Evolutionary conservation across 768 basidiomycete species (phyloP).

Genomic region (Collybia sp.): DNA sequence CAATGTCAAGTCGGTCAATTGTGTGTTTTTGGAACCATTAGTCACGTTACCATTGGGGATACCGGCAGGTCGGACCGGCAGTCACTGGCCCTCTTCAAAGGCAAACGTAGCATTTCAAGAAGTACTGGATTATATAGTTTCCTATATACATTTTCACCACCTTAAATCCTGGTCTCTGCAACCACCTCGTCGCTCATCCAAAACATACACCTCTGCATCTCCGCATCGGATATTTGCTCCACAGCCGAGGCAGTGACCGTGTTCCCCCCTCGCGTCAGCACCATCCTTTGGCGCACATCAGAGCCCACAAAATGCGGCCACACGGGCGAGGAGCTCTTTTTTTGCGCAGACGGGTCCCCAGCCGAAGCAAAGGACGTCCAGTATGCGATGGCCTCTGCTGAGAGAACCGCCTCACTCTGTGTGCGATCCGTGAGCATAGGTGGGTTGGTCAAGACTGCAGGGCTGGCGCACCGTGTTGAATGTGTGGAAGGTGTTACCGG

Average conservation of each 20-base stretch:
- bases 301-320: constrained; percentile 19
- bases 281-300: constrained; percentile 13
- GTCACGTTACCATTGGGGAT: too few relatives aligned
- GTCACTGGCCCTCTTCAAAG: too few relatives aligned
- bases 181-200: constrained; percentile 35
- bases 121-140: too few relatives aligned
- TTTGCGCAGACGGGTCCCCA: constrained; percentile 20
- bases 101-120: too few relatives aligned
- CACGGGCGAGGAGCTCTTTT: constrained; percentile 15
- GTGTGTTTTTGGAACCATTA: too few relatives aligned
- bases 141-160: neutral
- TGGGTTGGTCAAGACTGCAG: neutral
- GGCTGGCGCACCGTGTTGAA: constrained; percentile 27
- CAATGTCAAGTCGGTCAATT: too few relatives aligned
- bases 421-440: neutral
- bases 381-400: constrained; percentile 34
- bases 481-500: constrained; percentile 28
- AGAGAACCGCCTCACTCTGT: constrained; percentile 31
- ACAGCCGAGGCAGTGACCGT: constrained; percentile 19
- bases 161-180: constrained; percentile 25
- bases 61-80: too few relatives aligned
- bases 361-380: constrained; percentile 38
- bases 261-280: constrained; percentile 21
- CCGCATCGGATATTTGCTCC: constrained; percentile 20
- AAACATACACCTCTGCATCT: constrained; percentile 31